A percentile compares a stretch with the other conserved stretches of the same genome.
These are phyloP conservation scores for Sclerotinia borealis DNA, from an alignment of 2,329 filamentous ascomycete species.

Conservation along the genomic window DNA sequence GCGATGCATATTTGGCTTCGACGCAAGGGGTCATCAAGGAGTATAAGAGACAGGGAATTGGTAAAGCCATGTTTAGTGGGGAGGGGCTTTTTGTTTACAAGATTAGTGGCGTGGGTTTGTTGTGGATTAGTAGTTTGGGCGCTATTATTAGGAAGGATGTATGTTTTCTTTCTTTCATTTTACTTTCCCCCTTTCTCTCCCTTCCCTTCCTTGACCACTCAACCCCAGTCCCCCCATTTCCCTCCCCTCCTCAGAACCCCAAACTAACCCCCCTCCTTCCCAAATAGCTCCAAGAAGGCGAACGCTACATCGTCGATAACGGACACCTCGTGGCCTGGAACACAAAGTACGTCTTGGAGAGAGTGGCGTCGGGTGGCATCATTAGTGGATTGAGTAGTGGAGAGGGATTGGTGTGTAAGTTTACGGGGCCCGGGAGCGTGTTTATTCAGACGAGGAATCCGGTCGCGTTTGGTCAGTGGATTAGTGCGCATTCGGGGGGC, in stretches of 20 bases:
- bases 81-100: slow-evolving; percentile 90
- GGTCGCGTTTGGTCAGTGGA: slow-evolving; percentile 32
- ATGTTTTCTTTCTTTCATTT: slow-evolving; percentile 35
- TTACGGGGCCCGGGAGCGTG: slow-evolving; percentile 83
- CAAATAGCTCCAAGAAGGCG: slow-evolving; percentile 44
- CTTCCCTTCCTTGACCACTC: too few species aligned
- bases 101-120: slow-evolving; percentile 69
- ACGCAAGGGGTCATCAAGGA: slow-evolving; percentile 87
- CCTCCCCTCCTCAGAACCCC: neutral
- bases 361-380: slow-evolving; percentile 83
- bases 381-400: slow-evolving; percentile 78
- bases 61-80: slow-evolving; percentile 89
- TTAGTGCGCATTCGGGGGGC: slow-evolving; percentile 1
- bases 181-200: neutral
- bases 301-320: slow-evolving; percentile 90
- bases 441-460: slow-evolving; percentile 91
- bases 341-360: slow-evolving; percentile 85
- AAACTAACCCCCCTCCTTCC: neutral
- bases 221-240: accelerated
- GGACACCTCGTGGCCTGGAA: slow-evolving; percentile 96
- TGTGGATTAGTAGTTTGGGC: slow-evolving; percentile 91
- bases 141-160: slow-evolving; percentile 94
- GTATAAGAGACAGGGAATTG: slow-evolving; percentile 76
- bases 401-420: slow-evolving; percentile 92
- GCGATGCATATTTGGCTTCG: slow-evolving; percentile 77